Evolutionary conservation across 106 monocot species (phyloP).

Genomic region (Chionographis japonica): DNA sequence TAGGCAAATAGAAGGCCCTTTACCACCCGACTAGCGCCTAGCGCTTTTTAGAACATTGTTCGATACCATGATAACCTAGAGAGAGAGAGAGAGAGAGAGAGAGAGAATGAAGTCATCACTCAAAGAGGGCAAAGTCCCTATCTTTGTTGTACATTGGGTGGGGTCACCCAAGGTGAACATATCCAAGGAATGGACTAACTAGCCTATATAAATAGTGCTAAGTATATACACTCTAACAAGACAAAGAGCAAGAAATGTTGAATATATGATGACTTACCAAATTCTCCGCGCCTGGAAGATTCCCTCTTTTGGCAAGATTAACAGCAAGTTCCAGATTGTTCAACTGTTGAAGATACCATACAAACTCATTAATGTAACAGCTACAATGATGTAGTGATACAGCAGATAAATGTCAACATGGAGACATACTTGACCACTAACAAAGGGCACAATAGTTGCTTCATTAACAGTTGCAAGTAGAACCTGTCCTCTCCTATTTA

Average conservation of each 20-base stretch:
- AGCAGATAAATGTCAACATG: neutral
- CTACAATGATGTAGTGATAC: neutral
- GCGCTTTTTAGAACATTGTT: no score
- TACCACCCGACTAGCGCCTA: no score
- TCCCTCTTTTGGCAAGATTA: conserved; percentile 93
- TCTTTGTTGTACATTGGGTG: no score
- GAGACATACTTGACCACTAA: conserved; percentile 87
- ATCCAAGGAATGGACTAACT: no score
- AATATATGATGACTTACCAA: conserved; percentile 42
- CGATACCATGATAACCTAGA: no score
- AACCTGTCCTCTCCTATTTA: conserved; percentile 95
- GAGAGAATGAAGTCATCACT: no score
- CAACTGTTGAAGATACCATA: conserved; percentile 43
- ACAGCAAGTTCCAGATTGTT: conserved; percentile 98
- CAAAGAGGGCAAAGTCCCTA: no score
- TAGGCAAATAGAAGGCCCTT: no score
- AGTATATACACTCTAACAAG: no score
- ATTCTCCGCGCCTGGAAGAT: conserved; percentile 98
- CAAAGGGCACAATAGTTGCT: conserved; percentile 87
- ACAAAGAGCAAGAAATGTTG: neutral
- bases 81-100: no score
- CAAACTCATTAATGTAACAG: conserved; percentile 3
- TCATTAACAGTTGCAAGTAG: conserved; percentile 95
- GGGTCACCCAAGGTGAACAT: no score
- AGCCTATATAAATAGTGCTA: no score